Conservation (phyloP, 345 rosid genomes). For the Crucihimalaya himalaica region DNA sequence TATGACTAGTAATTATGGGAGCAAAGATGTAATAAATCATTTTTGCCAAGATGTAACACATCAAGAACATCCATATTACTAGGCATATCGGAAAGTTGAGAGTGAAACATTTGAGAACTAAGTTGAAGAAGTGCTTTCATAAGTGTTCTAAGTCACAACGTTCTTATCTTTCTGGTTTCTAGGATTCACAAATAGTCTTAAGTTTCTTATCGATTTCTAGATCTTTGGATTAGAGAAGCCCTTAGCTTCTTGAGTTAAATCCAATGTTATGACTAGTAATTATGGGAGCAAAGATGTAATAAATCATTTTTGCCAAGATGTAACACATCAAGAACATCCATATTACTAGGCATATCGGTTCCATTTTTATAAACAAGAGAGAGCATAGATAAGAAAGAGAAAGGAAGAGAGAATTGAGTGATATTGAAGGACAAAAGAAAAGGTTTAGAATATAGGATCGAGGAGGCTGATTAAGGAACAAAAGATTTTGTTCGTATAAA, state of each 20-base stretch:
- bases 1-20: not conserved
- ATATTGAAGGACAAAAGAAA: not conserved
- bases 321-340: constrained; percentile 12
- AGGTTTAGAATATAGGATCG: not conserved
- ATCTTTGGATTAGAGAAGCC: constrained; percentile 3
- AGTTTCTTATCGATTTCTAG: constrained; percentile 20
- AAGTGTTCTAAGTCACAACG: too few species aligned
- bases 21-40: too few species aligned
- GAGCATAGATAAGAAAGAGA: not conserved
- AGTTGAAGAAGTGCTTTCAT: too few species aligned
- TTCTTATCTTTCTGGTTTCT: too few species aligned
- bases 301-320: too few species aligned
- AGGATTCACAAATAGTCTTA: too few species aligned
- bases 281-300: constrained; percentile 4
- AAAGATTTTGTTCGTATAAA: too few species aligned
- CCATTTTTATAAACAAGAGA: not conserved
- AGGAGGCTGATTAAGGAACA: not conserved
- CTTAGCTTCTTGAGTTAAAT: constrained; percentile 11
- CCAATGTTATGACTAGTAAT: not conserved
- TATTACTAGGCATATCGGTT: not conserved
- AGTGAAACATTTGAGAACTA: too few species aligned
- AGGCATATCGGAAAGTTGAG: not conserved
- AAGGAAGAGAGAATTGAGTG: not conserved
- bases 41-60: constrained; percentile 21
- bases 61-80: constrained; percentile 4